Base-by-base conservation (phyloP, 176 grass and related monocot species). In the Pharus latifolius region DNA sequence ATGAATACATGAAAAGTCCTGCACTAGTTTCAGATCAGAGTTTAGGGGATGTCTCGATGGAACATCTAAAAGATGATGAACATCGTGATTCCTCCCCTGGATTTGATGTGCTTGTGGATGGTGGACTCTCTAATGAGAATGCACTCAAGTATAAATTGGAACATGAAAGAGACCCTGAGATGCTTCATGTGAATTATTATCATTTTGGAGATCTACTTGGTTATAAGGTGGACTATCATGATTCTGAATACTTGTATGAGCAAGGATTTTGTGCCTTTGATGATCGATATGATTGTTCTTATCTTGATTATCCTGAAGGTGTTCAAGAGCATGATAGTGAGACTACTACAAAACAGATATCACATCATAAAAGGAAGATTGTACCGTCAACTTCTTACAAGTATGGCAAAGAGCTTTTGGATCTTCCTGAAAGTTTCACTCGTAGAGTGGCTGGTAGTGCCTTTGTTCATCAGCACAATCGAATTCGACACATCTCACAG, bases 61-160 rank as follows among this genome's bases (percentile, higher is more conserved):
- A 80, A 23, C 40, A 67, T 51, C 17, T 25, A 24, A 56, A 80
- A 10, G 37, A 61, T 29, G 85, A 88, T 53, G 58, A 7, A 73
- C 22, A 38, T 0, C 37, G 28, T n/a, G 85, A 88, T 56, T 79
- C 75, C 10, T 83, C 85, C 48, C 75, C 75, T 64, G 85, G 70
- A 59, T 88, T 83, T 76, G 80, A 83, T 66, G 80, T 88, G 25
- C 80, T 88, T 24, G 80, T 76, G 34, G 56, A 88, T 76, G 75
- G 75, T 25, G 26, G 19, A 25, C 22, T 49, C 42, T 22, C 71
- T 22, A 41, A 65, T 30, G 60, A 69, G 30, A 56, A 53, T 62
- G 64, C 70, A 44, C 37, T 44, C 52, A 63, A 76, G 23, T 60
- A 71, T 63, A 64, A 76, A 19, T 51, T 76, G 38, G 26, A 56